phyloP scores from a whole-genome alignment of 31 red algal species.

The Asparagopsis taxiformis region DNA sequence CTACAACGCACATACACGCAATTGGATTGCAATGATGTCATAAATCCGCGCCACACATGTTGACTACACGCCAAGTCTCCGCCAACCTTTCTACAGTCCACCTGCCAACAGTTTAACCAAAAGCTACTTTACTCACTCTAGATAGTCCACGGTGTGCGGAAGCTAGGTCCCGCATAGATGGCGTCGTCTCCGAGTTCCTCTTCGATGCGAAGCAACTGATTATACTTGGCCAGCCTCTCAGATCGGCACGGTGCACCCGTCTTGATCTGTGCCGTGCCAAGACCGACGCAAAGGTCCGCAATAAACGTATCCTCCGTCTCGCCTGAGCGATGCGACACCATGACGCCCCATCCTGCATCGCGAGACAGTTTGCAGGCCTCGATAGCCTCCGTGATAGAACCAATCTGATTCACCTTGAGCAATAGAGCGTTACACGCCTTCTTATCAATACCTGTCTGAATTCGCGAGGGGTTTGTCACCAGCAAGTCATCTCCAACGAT shows the following conservation, averaged over 20 bases:
- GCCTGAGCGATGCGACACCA: conserved; percentile 85
- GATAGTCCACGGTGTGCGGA: too few relatives aligned
- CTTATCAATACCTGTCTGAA: conserved; percentile 52
- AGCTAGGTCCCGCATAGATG: conserved; percentile 88
- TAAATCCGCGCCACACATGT: too few relatives aligned
- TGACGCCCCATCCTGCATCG: conserved; percentile 78
- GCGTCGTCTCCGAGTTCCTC: conserved; percentile 64
- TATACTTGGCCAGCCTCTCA: conserved; percentile 87
- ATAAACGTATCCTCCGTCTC: conserved; percentile 91
- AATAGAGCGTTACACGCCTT: conserved; percentile 69
- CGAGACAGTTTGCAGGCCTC: conserved; percentile 57
- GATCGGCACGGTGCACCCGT: conserved; percentile 86
- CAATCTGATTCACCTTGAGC: conserved; percentile 92
- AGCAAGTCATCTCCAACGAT: conserved; percentile 92
- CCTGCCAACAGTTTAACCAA: too few relatives aligned
- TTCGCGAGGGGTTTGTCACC: conserved; percentile 69
- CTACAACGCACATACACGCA: too few relatives aligned
- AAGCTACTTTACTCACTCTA: too few relatives aligned
- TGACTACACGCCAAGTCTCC: too few relatives aligned
- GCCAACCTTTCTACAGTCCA: too few relatives aligned
- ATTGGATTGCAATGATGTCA: too few relatives aligned
- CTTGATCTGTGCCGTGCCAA: conserved; percentile 90
- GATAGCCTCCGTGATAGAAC: conserved; percentile 73
- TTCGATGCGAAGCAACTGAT: conserved; percentile 79
- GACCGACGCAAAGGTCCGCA: conserved; percentile 61